Evolutionary conservation across 306 rosid species (phyloP), one percentile per base, ranked within the genome.

Genomic region (Oxytropis ochrocephala): DNA sequence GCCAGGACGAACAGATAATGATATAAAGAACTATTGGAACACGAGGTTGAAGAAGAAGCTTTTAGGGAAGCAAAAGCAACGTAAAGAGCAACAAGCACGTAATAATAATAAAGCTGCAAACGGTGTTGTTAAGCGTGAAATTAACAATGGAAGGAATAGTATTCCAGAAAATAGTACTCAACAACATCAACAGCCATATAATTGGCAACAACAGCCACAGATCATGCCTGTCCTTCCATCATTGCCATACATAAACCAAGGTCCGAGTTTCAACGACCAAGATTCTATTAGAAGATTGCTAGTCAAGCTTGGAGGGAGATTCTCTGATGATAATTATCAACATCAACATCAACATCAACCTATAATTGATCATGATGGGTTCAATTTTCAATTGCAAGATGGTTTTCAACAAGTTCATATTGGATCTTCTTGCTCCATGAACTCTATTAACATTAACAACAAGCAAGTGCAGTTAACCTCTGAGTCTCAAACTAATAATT

Each of bases 1-100:
- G 64, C 96, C 96, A 0, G 97, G 96, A 75, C 49, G 97, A 81
- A 91, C 97, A 0, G 97, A 91, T 54, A 91, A 91, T 43, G 97
- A 91, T 69, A 91, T 91, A 66, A 91, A 91, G 88, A 91, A 91
- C 70, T 91, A 91, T 54, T 91, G 97, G 97, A 91, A 91, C 85
- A 91, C 97, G 6, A 91, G 82, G 77, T 85, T 91, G 85, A 91
- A 89, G 87, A 91, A 89, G 77, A 91, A 87, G 83, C 84, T 91
- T 59, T 78, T 88, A 21, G 97, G 96, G 4, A 91, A 85, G 84
- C 91, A 88, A 27, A 91, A 85, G 84, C 91, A 88, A 27, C 85
- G 96, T 7, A 89, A 83, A 53, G 88, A 85, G 41, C 87, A 64
- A 11, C 78, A 78, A 38, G 70, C 82, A 60, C 91, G 86, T 8